Conservation (phyloP, 2,329 filamentous ascomycete genomes). For the Monilinia fructicola region DNA sequence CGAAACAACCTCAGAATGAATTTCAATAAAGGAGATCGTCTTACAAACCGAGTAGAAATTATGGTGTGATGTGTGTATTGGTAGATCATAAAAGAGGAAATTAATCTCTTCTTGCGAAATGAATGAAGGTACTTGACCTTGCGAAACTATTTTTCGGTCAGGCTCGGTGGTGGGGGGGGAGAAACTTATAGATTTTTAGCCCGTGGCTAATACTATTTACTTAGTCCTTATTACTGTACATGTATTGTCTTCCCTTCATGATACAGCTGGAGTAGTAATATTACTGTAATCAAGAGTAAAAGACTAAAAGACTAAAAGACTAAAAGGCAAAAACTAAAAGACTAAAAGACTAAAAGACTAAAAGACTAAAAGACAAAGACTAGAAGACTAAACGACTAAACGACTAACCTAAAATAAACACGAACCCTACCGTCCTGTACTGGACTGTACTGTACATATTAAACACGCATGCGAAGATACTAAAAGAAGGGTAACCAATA, state of each 20-base stretch:
- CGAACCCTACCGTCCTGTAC: too few relatives aligned
- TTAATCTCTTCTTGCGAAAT: slow-evolving; percentile 1
- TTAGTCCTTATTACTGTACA: too few relatives aligned
- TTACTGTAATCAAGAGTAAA: too few relatives aligned
- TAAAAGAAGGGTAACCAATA: not conserved
- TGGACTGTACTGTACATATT: too few relatives aligned
- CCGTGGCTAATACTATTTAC: not conserved
- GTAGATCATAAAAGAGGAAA: slow-evolving; percentile 2
- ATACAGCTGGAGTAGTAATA: too few relatives aligned
- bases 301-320: too few relatives aligned
- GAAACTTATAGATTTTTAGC: not conserved
- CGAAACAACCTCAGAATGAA: not conserved
- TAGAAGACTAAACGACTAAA: too few relatives aligned
- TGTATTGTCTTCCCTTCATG: too few relatives aligned
- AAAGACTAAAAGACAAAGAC: too few relatives aligned
- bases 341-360: too few relatives aligned
- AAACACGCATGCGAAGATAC: not conserved
- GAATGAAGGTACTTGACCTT: not conserved
- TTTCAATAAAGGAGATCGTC: not conserved
- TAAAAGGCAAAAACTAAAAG: too few relatives aligned
- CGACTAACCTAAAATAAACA: not conserved
- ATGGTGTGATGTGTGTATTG: not conserved
- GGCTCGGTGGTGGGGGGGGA: not conserved
- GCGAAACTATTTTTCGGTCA: not conserved
- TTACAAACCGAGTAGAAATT: slow-evolving; percentile 3